Conservation (phyloP, 352 stramenopile genomes). For the Phytophthora cryptogea region DNA sequence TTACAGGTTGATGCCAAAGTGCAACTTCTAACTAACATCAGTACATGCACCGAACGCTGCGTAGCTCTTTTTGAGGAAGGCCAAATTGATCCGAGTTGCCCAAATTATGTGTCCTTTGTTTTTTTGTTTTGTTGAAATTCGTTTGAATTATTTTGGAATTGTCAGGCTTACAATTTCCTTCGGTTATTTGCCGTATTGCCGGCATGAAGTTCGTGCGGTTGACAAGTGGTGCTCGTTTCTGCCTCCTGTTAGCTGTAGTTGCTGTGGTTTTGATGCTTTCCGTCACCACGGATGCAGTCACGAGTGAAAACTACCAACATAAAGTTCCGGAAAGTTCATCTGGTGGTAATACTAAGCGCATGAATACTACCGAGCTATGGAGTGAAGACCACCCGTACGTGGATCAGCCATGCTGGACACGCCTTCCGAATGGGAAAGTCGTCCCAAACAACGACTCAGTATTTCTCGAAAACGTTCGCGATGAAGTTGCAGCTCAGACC, state of each 20-base stretch:
- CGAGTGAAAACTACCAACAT: neutral
- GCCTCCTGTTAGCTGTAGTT: neutral
- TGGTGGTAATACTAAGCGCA: neutral
- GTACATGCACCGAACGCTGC: too few species aligned
- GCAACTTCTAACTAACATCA: too few species aligned
- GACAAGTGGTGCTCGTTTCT: neutral
- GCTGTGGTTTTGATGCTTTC: conserved; percentile 4
- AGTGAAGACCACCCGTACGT: conserved; percentile 50
- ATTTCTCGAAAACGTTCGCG: conserved; percentile 23
- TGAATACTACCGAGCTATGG: conserved; percentile 46
- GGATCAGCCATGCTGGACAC: conserved; percentile 42
- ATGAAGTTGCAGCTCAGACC: conserved; percentile 24
- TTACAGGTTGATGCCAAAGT: too few species aligned
- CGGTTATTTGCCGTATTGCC: neutral
- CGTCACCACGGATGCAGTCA: neutral
- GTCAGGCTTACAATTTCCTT: too few species aligned
- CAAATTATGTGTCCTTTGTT: too few species aligned
- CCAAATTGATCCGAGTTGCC: too few species aligned
- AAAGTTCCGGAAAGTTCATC: conserved; percentile 5
- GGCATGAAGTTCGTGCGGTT: conserved; percentile 12
- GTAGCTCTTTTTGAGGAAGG: too few species aligned
- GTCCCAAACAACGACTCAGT: conserved; percentile 32
- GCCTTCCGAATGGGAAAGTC: conserved; percentile 46
- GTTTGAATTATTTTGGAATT: too few species aligned
- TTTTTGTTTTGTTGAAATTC: too few species aligned